Conservation (phyloP, 352 stramenopile genomes). For the Phytophthora hibernalis region DNA sequence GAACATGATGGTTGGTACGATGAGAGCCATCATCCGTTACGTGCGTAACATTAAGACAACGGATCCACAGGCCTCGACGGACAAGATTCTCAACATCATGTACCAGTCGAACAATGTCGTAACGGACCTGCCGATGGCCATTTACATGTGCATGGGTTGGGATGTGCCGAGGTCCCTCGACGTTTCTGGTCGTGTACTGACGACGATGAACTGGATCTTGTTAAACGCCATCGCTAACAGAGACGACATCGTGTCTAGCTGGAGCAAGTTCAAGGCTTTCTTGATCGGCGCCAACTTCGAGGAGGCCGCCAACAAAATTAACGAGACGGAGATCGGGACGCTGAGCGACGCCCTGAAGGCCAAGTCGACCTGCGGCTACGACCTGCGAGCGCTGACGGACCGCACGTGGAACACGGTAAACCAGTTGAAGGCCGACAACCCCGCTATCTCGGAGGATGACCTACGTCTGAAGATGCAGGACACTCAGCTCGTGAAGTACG, state of each 20-base stretch:
- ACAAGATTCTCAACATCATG: constrained; percentile 61
- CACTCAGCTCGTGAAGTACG: constrained; percentile 52
- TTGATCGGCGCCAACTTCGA: constrained; percentile 36
- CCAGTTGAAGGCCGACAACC: constrained; percentile 44
- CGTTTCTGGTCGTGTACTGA: constrained; percentile 38
- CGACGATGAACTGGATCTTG: constrained; percentile 47
- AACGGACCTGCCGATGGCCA: constrained; percentile 60
- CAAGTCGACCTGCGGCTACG: constrained; percentile 47
- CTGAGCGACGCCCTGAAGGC: constrained; percentile 47
- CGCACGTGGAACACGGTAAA: constrained; percentile 49
- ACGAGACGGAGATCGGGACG: constrained; percentile 35
- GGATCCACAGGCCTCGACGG: constrained; percentile 47
- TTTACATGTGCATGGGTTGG: constrained; percentile 52
- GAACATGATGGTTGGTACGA: constrained; percentile 49
- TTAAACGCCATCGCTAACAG: constrained; percentile 47
- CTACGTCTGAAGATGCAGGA: constrained; percentile 54
- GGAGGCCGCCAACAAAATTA: constrained; percentile 41
- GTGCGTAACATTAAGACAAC: constrained; percentile 39
- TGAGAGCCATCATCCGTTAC: constrained; percentile 41
- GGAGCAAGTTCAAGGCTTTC: constrained; percentile 42
- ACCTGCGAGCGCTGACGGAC: constrained; percentile 54
- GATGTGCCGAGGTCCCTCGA: constrained; percentile 30
- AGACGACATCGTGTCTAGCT: constrained; percentile 41
- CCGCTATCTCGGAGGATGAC: constrained; percentile 42
- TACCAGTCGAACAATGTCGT: constrained; percentile 68